These are phyloP conservation scores for Lipomyces mesembrius DNA, from an alignment of 805 yeast genomes.

Conservation along the genomic window DNA sequence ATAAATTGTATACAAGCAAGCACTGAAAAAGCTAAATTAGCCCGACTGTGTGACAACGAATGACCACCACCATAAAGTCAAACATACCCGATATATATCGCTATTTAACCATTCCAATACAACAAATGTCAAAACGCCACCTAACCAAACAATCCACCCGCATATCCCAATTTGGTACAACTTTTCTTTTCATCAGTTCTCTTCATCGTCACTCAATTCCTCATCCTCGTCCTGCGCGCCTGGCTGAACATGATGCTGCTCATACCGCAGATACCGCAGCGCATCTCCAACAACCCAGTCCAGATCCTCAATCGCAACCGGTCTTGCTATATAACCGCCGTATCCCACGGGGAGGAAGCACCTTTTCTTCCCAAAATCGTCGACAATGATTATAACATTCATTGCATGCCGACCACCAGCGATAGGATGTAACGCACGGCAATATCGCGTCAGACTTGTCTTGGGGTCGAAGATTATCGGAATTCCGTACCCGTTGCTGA, in stretches of 20 bases:
- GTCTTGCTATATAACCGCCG: constrained; percentile 25
- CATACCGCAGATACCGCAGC: constrained; percentile 21
- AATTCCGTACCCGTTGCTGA: constrained; percentile 13
- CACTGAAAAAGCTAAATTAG: not conserved
- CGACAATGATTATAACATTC: constrained; percentile 28
- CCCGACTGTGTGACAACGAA: not conserved
- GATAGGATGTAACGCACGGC: constrained; percentile 36
- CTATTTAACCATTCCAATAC: not conserved
- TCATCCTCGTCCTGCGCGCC: not conserved
- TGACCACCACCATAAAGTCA: not conserved
- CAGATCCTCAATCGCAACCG: constrained; percentile 25
- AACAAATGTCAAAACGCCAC: not conserved
- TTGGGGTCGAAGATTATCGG: constrained; percentile 29
- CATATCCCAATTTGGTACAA: not conserved
- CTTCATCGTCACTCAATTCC: constrained; percentile 1
- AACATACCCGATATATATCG: not conserved
- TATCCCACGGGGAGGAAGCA: constrained; percentile 32
- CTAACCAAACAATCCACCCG: not conserved
- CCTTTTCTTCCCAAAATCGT: constrained; percentile 20
- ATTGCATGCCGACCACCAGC: constrained; percentile 36
- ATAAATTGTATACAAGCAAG: not conserved
- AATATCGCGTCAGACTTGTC: constrained; percentile 26
- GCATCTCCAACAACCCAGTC: constrained; percentile 19
- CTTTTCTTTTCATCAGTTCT: not conserved
- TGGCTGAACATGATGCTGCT: constrained; percentile 10